Base-by-base conservation (phyloP, 1,139 yeast species). In the Debaryomyces fabryi region DNA sequence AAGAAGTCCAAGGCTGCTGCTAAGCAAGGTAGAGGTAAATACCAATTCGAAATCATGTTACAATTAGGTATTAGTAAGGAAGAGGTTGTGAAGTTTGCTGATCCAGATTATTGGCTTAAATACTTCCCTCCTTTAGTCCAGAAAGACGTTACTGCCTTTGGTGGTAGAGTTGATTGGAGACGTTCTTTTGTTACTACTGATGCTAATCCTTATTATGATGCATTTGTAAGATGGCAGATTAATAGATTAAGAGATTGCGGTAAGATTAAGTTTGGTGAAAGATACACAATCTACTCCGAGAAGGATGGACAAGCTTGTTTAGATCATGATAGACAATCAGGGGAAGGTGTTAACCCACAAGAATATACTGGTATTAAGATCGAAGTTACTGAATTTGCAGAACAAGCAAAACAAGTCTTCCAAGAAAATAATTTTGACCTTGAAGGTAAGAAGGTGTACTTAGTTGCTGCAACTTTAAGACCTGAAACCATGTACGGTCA, bases 401-500 rank as follows among this genome's bases (percentile, higher is more conserved):
- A 72, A n/a, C 78, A 71, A 41, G 86, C 95, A 23, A 62, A 70
- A 47, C 71, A 74, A 45, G 60, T 67, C 18, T 73, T 92, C 40
- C 74, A 74, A 42, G 73, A 75, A 45, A 71, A 79, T 40, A 68
- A 68, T 32, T 76, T 84, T 51, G 77, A 76, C 49, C 46, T 64
- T 39, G 59, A 68, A 23, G 77, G 70, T 50, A 89, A 88, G 72
- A 86, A 84, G 58, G 78, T 91, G 36, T 91, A 69, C 72, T 78
- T 93, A 54, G 91, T 95, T 47, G 99, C 99, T 52, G 99, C 99
- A 34, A 93, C 99, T 58, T 83, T 95, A 62, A 87, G 99, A 76
- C 97, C 99, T 34, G 99, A 93, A 75, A 93, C 99, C 58, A 90
- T 95, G 97, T 92, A 92, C 64, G 99, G 98, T 56, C 99, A 95